Base-by-base conservation (phyloP, 1,284 basidiomycete species). In the Cerrena zonata region DNA sequence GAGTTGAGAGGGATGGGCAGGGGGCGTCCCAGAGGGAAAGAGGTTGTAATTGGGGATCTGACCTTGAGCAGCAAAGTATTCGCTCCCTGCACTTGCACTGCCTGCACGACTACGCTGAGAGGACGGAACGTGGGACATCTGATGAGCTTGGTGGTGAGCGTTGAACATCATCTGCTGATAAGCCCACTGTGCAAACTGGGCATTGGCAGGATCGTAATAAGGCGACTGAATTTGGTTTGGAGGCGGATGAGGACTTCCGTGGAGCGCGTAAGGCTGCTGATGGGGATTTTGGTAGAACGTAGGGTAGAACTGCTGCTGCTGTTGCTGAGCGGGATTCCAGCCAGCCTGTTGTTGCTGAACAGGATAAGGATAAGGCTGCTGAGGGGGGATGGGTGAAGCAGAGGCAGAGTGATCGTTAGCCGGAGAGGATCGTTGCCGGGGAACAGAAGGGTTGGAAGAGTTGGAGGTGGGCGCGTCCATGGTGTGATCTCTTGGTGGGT, bases 131-230 rank as follows among this genome's bases (percentile, higher is more conserved):
- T 75, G 76, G 49, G 65, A 61, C 58, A 68, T 63, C 48, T 69
- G 71, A 53, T 73, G 70, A 44, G 75, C 76, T 52, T 82, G 82
- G 60, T 82, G 80, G n/a, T n/a, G n/a, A 15, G 79, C 78, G 61
- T 78, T 83, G 72, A 79, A 85, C 78, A 89, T 81, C 86, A 89
- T 89, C 67, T 89, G 87, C 67, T 89, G 87, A 70, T 90, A 90
- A 27, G 87, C 84, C 88, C 87, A 90, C 66, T 87, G 85, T 5
- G 85, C 82, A 55, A 89, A 77, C 65, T 89, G 86, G 24, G 82
- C 84, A 61, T 87, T 88, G 45, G 82, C 73, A 18, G 81, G 85
- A 66, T 89, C 86, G 61, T 83, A 87, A 65, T 80, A 86, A 13
- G 74, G 75, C 49, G 69, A 61, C 58, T 78, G 80, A 61, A 76